These are phyloP conservation scores for Fusarium dimerum DNA, from an alignment of 2,329 filamentous ascomycete genomes.

Conservation along the genomic window DNA sequence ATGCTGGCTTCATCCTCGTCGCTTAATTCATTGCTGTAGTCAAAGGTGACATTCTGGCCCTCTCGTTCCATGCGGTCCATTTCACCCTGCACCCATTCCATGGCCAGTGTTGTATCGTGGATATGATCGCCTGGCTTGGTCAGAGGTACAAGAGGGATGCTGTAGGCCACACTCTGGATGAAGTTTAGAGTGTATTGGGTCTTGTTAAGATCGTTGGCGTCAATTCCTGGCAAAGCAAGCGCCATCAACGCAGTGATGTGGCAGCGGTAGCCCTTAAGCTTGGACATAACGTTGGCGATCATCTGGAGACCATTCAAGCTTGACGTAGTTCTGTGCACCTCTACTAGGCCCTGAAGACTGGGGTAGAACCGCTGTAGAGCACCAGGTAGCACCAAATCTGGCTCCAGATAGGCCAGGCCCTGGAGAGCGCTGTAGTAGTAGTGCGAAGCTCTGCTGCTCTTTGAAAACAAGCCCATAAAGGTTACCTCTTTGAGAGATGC, in stretches of 20 bases:
- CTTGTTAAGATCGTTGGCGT: conserved; percentile 97
- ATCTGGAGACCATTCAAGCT: conserved; percentile 90
- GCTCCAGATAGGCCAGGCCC: conserved; percentile 86
- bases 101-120: conserved; percentile 74
- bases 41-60: conserved; percentile 79
- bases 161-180: conserved; percentile 94
- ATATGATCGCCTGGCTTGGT: conserved; percentile 59
- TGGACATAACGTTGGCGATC: conserved; percentile 86
- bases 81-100: conserved; percentile 92
- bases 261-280: conserved; percentile 93
- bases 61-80: conserved; percentile 92
- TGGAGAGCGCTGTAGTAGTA: conserved; percentile 91
- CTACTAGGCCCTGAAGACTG: conserved; percentile 92
- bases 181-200: conserved; percentile 93
- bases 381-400: conserved; percentile 86
- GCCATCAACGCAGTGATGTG: conserved; percentile 95
- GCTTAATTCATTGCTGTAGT: conserved; percentile 79
- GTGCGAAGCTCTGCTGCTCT: conserved; percentile 87
- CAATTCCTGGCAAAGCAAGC: conserved; percentile 89
- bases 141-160: conserved; percentile 87
- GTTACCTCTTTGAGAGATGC: conserved; percentile 86
- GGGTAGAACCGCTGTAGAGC: conserved; percentile 96
- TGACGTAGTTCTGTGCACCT: conserved; percentile 94
- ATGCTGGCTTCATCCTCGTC: conserved; percentile 88
- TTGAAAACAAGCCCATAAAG: conserved; percentile 98